Conservation (phyloP, 148 eudicot genomes). For the Chenopodium berlandieri region DNA sequence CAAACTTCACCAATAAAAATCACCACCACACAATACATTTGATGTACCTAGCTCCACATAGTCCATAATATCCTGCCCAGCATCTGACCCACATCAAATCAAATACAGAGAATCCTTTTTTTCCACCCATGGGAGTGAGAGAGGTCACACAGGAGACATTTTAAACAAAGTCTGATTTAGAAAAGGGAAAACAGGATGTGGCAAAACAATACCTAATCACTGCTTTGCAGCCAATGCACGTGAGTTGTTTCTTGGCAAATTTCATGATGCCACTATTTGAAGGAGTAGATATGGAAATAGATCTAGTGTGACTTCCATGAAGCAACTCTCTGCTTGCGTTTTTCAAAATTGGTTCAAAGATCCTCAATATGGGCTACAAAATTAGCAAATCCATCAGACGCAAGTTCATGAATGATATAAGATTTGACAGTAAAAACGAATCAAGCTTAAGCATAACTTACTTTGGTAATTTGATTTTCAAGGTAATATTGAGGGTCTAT, state of each 20-base stretch:
- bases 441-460: slow-evolving; percentile 33
- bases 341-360: slow-evolving; percentile 93
- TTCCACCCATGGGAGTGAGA: neutral
- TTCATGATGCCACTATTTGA: slow-evolving; percentile 94
- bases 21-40: too few relatives aligned
- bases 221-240: slow-evolving; percentile 96
- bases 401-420: slow-evolving; percentile 12
- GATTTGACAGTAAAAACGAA: neutral
- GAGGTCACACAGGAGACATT: neutral
- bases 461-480: slow-evolving; percentile 96
- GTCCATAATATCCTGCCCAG: neutral
- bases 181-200: neutral
- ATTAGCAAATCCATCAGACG: slow-evolving; percentile 26
- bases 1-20: neutral
- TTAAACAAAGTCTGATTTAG: neutral
- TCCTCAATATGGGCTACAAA: slow-evolving; percentile 89
- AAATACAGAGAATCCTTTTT: neutral
- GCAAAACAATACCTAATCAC: slow-evolving; percentile 55
- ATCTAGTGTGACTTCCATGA: slow-evolving; percentile 89
- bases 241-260: slow-evolving; percentile 91
- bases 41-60: neutral
- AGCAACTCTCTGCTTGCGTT: slow-evolving; percentile 91
- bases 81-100: neutral
- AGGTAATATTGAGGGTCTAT: slow-evolving; percentile 96
- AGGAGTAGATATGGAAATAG: slow-evolving; percentile 94